Evolutionary conservation across 2,329 filamentous ascomycete genomes (phyloP), one percentile per base, ranked within the genome.

Genomic region (Fusarium sp.): DNA sequence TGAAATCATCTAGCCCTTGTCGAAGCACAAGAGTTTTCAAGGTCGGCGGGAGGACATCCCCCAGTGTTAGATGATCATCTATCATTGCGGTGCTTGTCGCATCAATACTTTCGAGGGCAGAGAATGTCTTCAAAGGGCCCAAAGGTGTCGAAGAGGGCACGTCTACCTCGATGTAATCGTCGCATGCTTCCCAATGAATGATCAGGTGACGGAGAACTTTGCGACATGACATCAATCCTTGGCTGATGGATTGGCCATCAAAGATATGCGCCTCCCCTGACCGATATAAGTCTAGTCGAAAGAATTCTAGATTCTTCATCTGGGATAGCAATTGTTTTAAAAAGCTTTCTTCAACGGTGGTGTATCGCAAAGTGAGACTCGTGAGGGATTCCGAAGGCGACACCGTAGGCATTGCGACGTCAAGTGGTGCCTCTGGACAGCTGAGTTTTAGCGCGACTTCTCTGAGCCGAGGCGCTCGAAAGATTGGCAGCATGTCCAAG

Each of bases 101-200:
- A 47, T 22, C 44, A 47, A 47, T 10, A 9, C 18, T 28, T 28
- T 47, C 44, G 0, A 47, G 26, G 0, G 44, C 44, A 22, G 44
- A 47, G 9, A 47, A 28, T 28, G 0, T 13, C 0, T 22, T 28
- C 1, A 47, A 5, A 5, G 24, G 7, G 24, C 44, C 44, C 6
- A 47, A 3, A 22, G 3, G 1, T 0, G 44, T 47, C 4, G 24
- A 28, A 28, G 24, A 47, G 0, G 6, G 44, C 20, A 15, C 13
- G 11, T 22, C 24, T 2, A 7, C 44, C 15, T 15, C 0, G 24
- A 47, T 26, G 4, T 14, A 11, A 5, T 47, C 44, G 4, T 47
- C 18, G 18, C 2, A 5, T 11, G 1, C 8, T 22, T 47, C 44
- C 44, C 24, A 47, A 7, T 47, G 18, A 3, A 28, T 0, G 1